A percentile compares a stretch with the other conserved stretches of the same genome.
Conservation (phyloP, 1,139 yeast species). For the Trichomonascaceae sp. region DNA sequence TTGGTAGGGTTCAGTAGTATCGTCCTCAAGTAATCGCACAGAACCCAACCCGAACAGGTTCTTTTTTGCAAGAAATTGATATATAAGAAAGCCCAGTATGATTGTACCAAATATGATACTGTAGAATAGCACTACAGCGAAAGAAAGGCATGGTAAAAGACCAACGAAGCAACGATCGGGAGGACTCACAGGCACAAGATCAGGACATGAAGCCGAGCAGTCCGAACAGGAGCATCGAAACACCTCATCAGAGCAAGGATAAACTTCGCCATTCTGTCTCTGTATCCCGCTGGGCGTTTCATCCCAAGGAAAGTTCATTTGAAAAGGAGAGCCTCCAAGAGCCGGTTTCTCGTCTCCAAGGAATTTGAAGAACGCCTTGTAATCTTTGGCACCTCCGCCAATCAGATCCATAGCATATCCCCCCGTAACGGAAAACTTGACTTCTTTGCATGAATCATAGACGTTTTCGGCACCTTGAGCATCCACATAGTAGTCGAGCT, state of each 20-base stretch:
- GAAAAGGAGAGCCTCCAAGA: slow-evolving; percentile 93
- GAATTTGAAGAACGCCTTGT: slow-evolving; percentile 68
- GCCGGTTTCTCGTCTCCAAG: slow-evolving; percentile 91
- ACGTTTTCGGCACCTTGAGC: slow-evolving; percentile 55
- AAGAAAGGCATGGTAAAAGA: slow-evolving; percentile 65
- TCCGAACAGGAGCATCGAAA: slow-evolving; percentile 89
- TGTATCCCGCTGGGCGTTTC: slow-evolving; percentile 28
- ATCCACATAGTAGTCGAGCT: slow-evolving; percentile 58
- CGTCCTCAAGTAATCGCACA: slow-evolving; percentile 17
- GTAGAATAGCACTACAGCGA: slow-evolving; percentile 53
- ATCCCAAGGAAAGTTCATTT: slow-evolving; percentile 66
- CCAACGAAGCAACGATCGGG: slow-evolving; percentile 51
- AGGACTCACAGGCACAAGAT: slow-evolving; percentile 36
- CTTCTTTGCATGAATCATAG: slow-evolving; percentile 79
- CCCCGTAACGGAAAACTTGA: slow-evolving; percentile 90
- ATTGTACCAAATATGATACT: slow-evolving; percentile 36
- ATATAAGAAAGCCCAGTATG: slow-evolving; percentile 33
- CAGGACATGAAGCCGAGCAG: slow-evolving; percentile 76
- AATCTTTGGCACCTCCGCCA: slow-evolving; percentile 90
- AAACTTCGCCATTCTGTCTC: slow-evolving; percentile 35
- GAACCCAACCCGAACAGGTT: slow-evolving; percentile 10
- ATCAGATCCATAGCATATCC: slow-evolving; percentile 95
- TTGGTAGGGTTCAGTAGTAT: slow-evolving; percentile 23
- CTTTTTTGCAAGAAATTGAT: slow-evolving; percentile 11
- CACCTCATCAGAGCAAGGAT: slow-evolving; percentile 56